Base-by-base conservation (phyloP, 306 rosid species). In the Castanea crenata region DNA sequence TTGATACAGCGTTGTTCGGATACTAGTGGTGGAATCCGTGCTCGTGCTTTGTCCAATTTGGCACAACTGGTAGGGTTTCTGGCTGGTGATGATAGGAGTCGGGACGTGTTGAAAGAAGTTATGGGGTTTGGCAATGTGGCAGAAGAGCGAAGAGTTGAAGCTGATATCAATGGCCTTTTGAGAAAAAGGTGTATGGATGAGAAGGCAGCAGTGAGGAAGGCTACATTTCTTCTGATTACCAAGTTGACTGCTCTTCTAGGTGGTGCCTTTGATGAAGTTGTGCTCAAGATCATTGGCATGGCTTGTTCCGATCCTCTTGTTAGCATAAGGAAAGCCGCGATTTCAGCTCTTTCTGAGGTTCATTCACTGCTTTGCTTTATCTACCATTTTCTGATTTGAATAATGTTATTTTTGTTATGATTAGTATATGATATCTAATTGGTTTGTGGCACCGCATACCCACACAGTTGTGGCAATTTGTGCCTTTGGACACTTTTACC, bases 291-390 rank as follows among this genome's bases (percentile, higher is more conserved):
- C 31, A 84, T 92, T 88, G 92, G 92, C 38, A 76, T 88, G 88
- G 93, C 97, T 75, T 94, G 99, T 79, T 94, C 97, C 2, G 99
- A 94, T 84, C 94, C 97, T 44, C 97, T 94, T 62, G 87, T 92
- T 79, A 94, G 95, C 90, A 94, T 94, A 61, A 83, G 97, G 62
- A 94, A 94, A 86, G 88, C 99, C 0, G 97, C 97, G 21, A 73
- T 83, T 74, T 79, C 88, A 55, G 94, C 99, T 73, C 93, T 94
- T 67, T 94, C 97, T 0, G 91, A 91, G 92, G 99, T 91, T 77
- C 62, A 44, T 79, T 64, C 74, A 15, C 61, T 52, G 32, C 69
- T 20, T 11, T 12, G 23, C 23, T 79, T 73, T 35, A 63, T 58
- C 11, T 25, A 32, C 7, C 55, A 14, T 32, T 35, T 54, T 25